Evolutionary conservation across 1,284 basidiomycete species (phyloP), one percentile per base, ranked within the genome.

Genomic region (Moniliophthora roreri): DNA sequence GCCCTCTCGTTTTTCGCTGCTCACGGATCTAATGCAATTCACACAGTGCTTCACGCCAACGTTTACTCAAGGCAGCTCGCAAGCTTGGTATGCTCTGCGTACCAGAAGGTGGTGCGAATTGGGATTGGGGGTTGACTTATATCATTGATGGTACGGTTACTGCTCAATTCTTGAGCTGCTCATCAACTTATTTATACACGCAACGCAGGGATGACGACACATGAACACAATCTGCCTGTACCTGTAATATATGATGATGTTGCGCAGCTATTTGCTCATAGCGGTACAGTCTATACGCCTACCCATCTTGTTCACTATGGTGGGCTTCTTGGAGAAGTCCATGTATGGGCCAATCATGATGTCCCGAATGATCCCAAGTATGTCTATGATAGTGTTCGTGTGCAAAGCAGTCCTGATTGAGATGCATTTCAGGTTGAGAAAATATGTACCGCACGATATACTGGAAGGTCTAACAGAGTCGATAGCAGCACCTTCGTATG

Each of bases 271-370:
- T 88, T 75, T 60, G 80, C 79, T 0, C 48, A 70, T 60, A 88
- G 86, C 62, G 87, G 87, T 3, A 87, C 87, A n/a, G 84, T 81
- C 5, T 75, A 78, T 35, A 88, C 87, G 0, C 87, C 87, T 1
- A 89, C 87, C 0, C 86, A 89, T 60, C 68, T 88, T 24, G 87
- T 89, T 16, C 82, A 87, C 61, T 89, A 89, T 62, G 87, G 86
- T 23, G 87, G 87, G 15, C 73, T 73, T 2, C 78, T 67, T 65
- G 87, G 86, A 6, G 87, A 89, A 61, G 79, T 88, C 58, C 69
- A 77, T 32, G 76, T 89, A 13, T 89, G 87, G 86, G 84, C 84
- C 2, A 74, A 65, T 1, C 70, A 80, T 39, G 81, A 88, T 65
- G 66, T 87, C 6, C 82, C 85, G 1, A 81, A 84, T 60, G 80